phyloP scores from a whole-genome alignment of 1,284 basidiomycete species.

The Trichosporon sp. region DNA sequence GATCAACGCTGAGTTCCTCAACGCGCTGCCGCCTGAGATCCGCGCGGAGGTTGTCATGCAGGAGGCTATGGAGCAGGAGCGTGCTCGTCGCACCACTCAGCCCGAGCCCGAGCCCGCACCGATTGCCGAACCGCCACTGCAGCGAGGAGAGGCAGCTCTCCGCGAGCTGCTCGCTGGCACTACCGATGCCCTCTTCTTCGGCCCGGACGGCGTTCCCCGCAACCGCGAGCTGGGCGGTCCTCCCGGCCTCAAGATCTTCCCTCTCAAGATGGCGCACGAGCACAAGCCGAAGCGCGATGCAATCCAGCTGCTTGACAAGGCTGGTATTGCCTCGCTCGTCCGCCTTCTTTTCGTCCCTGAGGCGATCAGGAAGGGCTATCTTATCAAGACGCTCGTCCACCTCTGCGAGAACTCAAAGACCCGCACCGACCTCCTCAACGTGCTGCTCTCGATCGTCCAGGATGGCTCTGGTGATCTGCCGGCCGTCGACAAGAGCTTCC shows the following conservation, averaged over 20 bases:
- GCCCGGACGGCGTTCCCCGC: not conserved
- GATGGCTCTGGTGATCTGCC: slow-evolving; percentile 90
- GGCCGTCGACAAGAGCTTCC: slow-evolving; percentile 87
- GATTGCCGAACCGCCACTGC: not conserved
- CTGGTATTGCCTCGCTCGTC: slow-evolving; percentile 81
- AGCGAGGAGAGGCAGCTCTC: slow-evolving; percentile 3
- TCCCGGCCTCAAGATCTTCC: slow-evolving; percentile 1
- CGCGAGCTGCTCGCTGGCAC: slow-evolving; percentile 4
- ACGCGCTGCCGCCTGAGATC: slow-evolving; percentile 91
- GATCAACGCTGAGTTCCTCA: slow-evolving; percentile 91
- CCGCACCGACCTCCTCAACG: slow-evolving; percentile 83
- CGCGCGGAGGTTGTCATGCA: slow-evolving; percentile 95
- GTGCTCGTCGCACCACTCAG: slow-evolving; percentile 29
- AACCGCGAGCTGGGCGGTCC: not conserved
- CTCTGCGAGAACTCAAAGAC: slow-evolving; percentile 93
- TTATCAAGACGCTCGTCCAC: slow-evolving; percentile 89
- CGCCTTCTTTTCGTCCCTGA: slow-evolving; percentile 96
- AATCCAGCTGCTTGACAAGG: slow-evolving; percentile 87
- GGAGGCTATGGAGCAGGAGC: slow-evolving; percentile 68
- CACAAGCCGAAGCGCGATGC: slow-evolving; percentile 63
- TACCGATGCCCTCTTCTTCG: slow-evolving; percentile 3
- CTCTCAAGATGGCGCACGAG: slow-evolving; percentile 10
- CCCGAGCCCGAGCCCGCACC: slow-evolving; percentile 4
- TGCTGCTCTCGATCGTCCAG: slow-evolving; percentile 85
- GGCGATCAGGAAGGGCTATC: slow-evolving; percentile 71